Base-by-base conservation (phyloP, 768 basidiomycete genomes). In the Kwoniella shandongensis region DNA sequence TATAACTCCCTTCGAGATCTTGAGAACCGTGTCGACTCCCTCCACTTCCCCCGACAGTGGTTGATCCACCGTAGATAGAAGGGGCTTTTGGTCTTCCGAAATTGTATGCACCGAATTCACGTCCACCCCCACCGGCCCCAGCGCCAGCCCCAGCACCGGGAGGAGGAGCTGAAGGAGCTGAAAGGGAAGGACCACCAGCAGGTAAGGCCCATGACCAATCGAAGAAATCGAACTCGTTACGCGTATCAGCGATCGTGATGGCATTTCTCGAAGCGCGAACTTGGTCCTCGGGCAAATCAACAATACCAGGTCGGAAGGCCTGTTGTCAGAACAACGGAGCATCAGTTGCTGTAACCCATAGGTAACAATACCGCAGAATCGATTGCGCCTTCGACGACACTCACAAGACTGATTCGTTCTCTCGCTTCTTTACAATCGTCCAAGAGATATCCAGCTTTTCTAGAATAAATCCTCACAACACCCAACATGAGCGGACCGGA, bases 341-440 rank as follows among this genome's bases (percentile, higher is more conserved):
- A 54, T 58, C 25, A 29, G 56, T 51, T 27, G 44, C 29, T 25
- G 20, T n/a, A 13, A 18, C 48, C 18, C 23, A 29, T 23, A 25
- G 8, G 32, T 48, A 53, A n/a, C n/a, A n/a, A n/a, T n/a, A n/a
- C n/a, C n/a, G n/a, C n/a, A n/a, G n/a, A n/a, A n/a, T n/a, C n/a
- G n/a, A n/a, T n/a, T n/a, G n/a, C n/a, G n/a, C n/a, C n/a, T n/a
- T n/a, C n/a, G n/a, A n/a, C n/a, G n/a, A n/a, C 11, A 59, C 71
- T 22, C 51, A 91, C 93, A 87, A 96, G 89, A 78, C 93, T 94
- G 45, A 97, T 93, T 77, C 92, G 91, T 36, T 93, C 80, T 41
- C 98, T 79, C 0, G 94, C 92, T 75, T 99, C 96, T 59, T 96
- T 96, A 73, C 94, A 97, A 73, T 99, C 96, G 70, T 99, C 96